Evolutionary conservation across 306 rosid species (phyloP).

Genomic region (Psophocarpus tetragonolobus): DNA sequence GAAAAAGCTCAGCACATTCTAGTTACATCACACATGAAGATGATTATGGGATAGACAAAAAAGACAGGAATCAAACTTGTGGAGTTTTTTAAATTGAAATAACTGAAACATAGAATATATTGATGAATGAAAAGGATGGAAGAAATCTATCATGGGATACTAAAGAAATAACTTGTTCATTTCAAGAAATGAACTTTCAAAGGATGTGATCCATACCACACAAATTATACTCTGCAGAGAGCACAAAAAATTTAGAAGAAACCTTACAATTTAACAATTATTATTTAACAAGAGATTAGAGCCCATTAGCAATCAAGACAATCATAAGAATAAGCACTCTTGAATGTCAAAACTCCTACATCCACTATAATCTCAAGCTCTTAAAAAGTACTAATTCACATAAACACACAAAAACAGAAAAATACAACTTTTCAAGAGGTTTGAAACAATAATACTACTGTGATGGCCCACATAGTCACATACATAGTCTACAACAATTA

Average conservation of each 20-base stretch:
- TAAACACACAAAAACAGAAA: neutral
- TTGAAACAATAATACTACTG: neutral
- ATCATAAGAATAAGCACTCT: neutral
- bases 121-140: neutral
- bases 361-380: neutral
- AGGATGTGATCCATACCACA: neutral
- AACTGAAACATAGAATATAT: neutral
- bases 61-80: neutral
- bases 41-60: neutral
- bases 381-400: constrained; percentile 6
- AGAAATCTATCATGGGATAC: neutral
- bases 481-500: neutral
- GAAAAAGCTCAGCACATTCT: neutral
- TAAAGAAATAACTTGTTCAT: neutral
- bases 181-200: neutral
- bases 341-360: constrained; percentile 2
- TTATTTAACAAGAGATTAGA: neutral
- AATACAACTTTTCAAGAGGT: neutral
- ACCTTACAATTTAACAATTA: neutral
- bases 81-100: neutral
- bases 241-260: neutral
- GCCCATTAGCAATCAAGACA: neutral
- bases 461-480: neutral
- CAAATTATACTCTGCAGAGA: neutral
- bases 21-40: neutral